phyloP scores from a whole-genome alignment of 2,329 filamentous ascomycete species.

The Thermochaetoides dissita region DNA sequence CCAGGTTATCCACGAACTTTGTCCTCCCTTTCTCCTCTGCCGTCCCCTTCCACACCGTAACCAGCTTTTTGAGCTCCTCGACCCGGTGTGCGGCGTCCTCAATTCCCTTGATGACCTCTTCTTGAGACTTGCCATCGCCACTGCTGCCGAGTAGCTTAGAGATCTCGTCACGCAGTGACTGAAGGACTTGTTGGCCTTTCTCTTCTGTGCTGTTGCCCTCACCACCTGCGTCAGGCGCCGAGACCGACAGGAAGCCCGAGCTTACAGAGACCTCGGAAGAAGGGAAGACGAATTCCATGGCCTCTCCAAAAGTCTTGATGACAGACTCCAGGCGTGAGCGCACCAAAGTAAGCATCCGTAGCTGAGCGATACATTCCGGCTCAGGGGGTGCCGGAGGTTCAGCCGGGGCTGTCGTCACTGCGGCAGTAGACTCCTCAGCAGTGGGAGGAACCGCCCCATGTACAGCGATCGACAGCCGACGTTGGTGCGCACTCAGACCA shows the following conservation, averaged over 20 bases:
- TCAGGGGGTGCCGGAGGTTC: conserved; percentile 25
- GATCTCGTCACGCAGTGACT: conserved; percentile 58
- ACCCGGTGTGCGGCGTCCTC: conserved; percentile 62
- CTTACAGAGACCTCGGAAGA: conserved; percentile 74
- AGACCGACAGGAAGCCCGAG: conserved; percentile 80
- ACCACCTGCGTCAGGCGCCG: conserved; percentile 62
- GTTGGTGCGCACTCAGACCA: too few relatives aligned
- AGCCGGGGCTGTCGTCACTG: conserved; percentile 6
- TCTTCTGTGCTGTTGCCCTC: conserved; percentile 55
- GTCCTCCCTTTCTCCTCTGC: conserved; percentile 77
- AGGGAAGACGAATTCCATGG: conserved; percentile 88
- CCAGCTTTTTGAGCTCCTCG: conserved; percentile 61
- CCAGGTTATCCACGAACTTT: conserved; percentile 69
- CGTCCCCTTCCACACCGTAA: conserved; percentile 85
- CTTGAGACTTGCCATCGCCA: conserved; percentile 25
- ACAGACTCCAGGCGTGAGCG: conserved; percentile 75
- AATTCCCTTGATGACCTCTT: conserved; percentile 52
- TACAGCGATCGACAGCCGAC: too few relatives aligned
- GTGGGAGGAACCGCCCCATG: too few relatives aligned
- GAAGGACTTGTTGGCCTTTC: conserved; percentile 71
- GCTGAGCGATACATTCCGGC: conserved; percentile 58
- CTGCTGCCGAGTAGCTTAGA: conserved; percentile 39
- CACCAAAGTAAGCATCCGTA: conserved; percentile 72
- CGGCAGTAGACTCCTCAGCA: too few relatives aligned
- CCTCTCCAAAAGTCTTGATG: conserved; percentile 82